phyloP scores from a whole-genome alignment of 116 monocot genomes.

The Thalassia testudinum region DNA sequence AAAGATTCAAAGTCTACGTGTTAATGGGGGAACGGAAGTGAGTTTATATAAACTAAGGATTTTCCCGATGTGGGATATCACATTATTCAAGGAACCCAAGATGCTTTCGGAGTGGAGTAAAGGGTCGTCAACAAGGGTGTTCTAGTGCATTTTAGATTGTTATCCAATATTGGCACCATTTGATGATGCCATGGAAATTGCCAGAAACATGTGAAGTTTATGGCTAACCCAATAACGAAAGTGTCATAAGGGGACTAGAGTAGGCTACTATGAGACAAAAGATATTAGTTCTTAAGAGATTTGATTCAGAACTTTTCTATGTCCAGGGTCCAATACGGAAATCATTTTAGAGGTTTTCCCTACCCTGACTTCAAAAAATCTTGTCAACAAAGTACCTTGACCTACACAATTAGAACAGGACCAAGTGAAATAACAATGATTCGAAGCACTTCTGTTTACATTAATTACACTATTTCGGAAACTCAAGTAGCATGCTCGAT shows the following conservation, averaged over 20 bases:
- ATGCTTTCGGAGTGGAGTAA: too few species aligned
- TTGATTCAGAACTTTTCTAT: background rate
- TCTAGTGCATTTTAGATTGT: too few species aligned
- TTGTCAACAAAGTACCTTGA: conserved; percentile 1
- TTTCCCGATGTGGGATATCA: too few species aligned
- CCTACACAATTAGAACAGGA: background rate
- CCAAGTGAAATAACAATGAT: conserved; percentile 2
- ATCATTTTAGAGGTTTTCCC: conserved; percentile 4
- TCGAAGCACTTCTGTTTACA: background rate
- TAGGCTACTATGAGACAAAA: conserved; percentile 4
- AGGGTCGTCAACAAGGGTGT: too few species aligned
- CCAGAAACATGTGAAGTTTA: background rate
- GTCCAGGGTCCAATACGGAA: conserved; percentile 1
- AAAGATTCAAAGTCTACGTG: too few species aligned
- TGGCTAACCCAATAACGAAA: conserved; percentile 3
- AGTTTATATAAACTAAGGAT: too few species aligned
- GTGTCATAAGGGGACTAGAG: conserved; percentile 3
- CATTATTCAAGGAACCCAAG: too few species aligned
- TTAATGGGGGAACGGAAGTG: too few species aligned
- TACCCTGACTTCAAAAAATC: too few species aligned
- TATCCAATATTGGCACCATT: background rate
- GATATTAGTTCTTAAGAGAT: background rate
- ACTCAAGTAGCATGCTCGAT: too few species aligned
- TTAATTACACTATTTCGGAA: background rate
- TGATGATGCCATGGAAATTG: conserved; percentile 1